Evolutionary conservation across 495 filamentous ascomycete species (phyloP), one percentile per base, ranked within the genome.

Genomic region (Xylaria cubensis): DNA sequence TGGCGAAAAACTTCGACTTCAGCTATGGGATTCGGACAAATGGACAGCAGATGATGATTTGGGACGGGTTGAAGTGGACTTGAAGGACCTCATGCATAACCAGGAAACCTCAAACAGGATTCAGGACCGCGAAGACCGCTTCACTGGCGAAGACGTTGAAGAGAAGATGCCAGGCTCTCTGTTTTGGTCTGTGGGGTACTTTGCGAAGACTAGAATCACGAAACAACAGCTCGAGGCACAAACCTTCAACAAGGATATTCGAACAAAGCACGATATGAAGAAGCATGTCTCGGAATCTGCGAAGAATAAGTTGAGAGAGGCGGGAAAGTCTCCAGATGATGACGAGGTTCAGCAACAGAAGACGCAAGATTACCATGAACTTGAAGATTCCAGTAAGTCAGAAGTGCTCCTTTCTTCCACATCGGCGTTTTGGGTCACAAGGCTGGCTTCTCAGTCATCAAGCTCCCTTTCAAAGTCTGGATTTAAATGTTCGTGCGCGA

Each of bases 11-110:
- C 78, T 94, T 13, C 84, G 89, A 2, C 74, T 93, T 0, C 89
- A 92, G 75, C 78, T 94, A 5, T 94, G 91, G 90, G 92, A 94
- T 73, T 92, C 89, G 13, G 92, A 94, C 77, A 83, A 80, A 36
- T 84, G 83, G 63, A 90, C 88, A 4, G 92, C 91, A 7, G 92
- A 94, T 74, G 92, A 94, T 76, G 90, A 93, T 70, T 83, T 93
- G 2, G 92, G 92, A 5, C 84, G 90, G 15, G 88, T 91, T 6
- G 91, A 93, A 72, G 74, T 93, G 5, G 87, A 88, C 72, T 77
- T 93, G 32, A 91, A 91, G 69, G 81, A 85, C 64, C 73, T 93
- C 15, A 92, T 93, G 86, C 80, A 84, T 56, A 83, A 77, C 51
- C 70, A 80, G 4, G 80, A 86, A 26, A 86, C 87, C 0, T 86